Base-by-base conservation (phyloP, 352 stramenopile genomes). In the Thalassiosira gravida region DNA sequence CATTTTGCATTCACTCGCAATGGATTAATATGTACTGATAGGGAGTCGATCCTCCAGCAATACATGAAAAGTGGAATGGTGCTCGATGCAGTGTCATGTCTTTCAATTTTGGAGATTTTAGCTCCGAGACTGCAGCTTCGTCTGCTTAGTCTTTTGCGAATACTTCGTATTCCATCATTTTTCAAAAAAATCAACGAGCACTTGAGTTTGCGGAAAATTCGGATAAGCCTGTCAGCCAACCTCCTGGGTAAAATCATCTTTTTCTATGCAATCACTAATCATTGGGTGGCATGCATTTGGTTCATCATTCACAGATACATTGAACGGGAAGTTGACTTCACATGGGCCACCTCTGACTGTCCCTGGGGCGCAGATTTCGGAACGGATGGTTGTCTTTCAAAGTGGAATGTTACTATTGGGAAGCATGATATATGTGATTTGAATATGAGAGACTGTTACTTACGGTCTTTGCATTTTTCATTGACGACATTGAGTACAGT, bases 301-400 rank as follows among this genome's bases (percentile, higher is more conserved):
- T 93, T 92, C 64, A 80, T 85, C 22, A 81, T 92, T 49, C 87
- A 92, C 52, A 69, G 87, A 52, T 91, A 90, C 46, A 61, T 89
- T 24, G 85, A 92, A 37, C 58, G 56, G 3, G 24, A 77, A 35
- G 9, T 47, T 24, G 24, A 86, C 55, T 80, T 70, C 22, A 92
- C 87, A 16, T 92, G 87, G 87, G 87, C 83, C 18, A 91, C 87
- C 18, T 67, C 73, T n/a, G 87, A 92, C 55, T 89, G 85, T 55
- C 82, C 82, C 32, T 77, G 65, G 42, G 74, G 58, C 16, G 61
- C 50, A 49, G 77, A 86, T 3, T 20, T 37, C 22, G 73, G 61
- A 32, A 71, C 47, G 27, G 52, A 84, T 25, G 49, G 57, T 20
- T 87, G 82, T 49, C 65, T 91, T 39, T 71, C 87, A 22, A 56